Evolutionary conservation across 306 rosid genomes (phyloP).

Genomic region (Trifolium subterraneum): DNA sequence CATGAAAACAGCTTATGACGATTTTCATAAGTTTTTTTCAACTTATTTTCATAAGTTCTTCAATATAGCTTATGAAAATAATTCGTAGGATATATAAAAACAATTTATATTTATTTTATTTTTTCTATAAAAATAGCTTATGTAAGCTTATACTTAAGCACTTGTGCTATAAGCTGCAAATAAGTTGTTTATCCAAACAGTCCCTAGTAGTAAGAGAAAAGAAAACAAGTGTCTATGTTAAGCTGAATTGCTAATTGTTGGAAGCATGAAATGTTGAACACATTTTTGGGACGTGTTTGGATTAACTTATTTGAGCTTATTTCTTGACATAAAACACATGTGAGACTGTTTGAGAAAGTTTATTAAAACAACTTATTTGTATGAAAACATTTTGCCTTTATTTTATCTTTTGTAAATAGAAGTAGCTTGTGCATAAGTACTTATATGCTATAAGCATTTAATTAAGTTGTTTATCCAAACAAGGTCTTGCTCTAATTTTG

Average conservation of each 20-base stretch:
- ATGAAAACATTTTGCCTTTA: neutral
- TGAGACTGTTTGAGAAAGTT: neutral
- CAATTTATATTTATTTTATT: too few species aligned
- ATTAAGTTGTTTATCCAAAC: neutral
- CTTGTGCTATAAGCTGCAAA: too few species aligned
- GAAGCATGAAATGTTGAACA: constrained; percentile 30
- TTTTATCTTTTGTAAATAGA: neutral
- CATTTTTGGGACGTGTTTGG: neutral
- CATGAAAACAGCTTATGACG: too few species aligned
- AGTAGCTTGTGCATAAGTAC: neutral
- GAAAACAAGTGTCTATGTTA: neutral
- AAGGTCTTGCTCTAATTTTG: constrained; percentile 1
- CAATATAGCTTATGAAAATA: too few species aligned
- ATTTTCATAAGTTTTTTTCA: too few species aligned
- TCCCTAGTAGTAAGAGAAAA: neutral
- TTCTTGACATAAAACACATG: neutral
- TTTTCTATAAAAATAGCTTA: too few species aligned
- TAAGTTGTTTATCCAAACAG: too few species aligned
- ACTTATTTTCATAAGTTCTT: too few species aligned
- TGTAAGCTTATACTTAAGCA: too few species aligned
- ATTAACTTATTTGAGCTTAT: neutral
- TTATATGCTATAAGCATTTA: neutral
- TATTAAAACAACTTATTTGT: neutral
- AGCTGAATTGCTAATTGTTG: constrained; percentile 15
- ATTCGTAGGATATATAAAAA: too few species aligned